Evolutionary conservation across 1,139 yeast genomes (phyloP).

Genomic region (Protomyces macrosporus): DNA sequence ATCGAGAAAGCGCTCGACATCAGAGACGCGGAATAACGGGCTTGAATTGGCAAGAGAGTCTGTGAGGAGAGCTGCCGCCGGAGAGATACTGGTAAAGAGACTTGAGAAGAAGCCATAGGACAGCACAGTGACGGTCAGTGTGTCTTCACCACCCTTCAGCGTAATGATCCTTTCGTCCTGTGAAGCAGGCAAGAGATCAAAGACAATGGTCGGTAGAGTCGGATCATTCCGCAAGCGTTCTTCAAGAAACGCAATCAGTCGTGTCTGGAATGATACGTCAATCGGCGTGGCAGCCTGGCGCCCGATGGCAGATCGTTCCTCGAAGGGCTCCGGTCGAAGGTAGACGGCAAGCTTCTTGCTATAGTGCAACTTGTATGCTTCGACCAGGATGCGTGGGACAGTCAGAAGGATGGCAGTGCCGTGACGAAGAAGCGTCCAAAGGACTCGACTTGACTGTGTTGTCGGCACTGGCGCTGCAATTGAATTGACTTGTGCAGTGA

Average conservation of each 20-base stretch:
- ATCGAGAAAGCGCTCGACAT: slow-evolving; percentile 2
- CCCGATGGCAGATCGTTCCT: slow-evolving; percentile 8
- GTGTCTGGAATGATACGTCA: slow-evolving; percentile 1
- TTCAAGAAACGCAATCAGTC: slow-evolving; percentile 2
- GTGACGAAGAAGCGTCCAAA: not conserved
- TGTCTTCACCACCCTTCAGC: slow-evolving; percentile 1
- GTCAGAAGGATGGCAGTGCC: slow-evolving; percentile 23
- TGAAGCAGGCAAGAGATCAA: slow-evolving; percentile 7
- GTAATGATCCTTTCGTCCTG: not conserved
- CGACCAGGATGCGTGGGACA: slow-evolving; percentile 14
- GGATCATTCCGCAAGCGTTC: not conserved
- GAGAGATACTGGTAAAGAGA: slow-evolving; percentile 4
- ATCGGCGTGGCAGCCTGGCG: slow-evolving; percentile 3
- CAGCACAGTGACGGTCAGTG: slow-evolving; percentile 7
- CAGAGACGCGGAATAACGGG: slow-evolving; percentile 4
- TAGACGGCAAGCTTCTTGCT: slow-evolving; percentile 18
- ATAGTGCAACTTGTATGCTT: slow-evolving; percentile 19
- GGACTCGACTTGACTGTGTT: not conserved
- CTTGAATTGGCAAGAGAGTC: slow-evolving; percentile 8
- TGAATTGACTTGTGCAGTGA: slow-evolving; percentile 24
- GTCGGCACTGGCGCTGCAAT: slow-evolving; percentile 2
- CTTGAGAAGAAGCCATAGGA: slow-evolving; percentile 15
- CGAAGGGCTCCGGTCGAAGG: slow-evolving; percentile 22
- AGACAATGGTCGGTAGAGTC: not conserved
- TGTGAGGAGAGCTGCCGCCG: slow-evolving; percentile 11